These are phyloP conservation scores for Dendryphion nanum DNA, from an alignment of 2,329 filamentous ascomycete species.

Conservation along the genomic window DNA sequence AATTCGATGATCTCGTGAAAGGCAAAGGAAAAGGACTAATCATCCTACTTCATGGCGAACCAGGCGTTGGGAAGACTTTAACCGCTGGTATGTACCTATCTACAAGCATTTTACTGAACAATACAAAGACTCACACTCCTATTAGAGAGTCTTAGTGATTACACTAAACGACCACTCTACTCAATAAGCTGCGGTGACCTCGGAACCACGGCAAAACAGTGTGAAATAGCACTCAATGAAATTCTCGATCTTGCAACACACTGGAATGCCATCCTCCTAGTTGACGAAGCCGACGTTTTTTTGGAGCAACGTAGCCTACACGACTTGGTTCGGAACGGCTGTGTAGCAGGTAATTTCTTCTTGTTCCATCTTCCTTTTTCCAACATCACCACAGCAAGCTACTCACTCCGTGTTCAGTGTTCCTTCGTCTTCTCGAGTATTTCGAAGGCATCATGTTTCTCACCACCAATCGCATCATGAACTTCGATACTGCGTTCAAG, in stretches of 20 bases:
- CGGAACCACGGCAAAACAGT: constrained; percentile 38
- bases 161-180: constrained; percentile 49
- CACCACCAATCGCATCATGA: constrained; percentile 38
- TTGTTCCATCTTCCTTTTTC: not conserved
- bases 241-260: constrained; percentile 46
- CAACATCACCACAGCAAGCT: not conserved
- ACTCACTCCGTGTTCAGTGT: too few species aligned
- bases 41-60: constrained; percentile 21
- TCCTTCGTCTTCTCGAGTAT: constrained; percentile 41
- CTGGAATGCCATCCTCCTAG: constrained; percentile 51
- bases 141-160: too few species aligned
- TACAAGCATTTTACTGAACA: too few species aligned
- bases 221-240: constrained; percentile 44
- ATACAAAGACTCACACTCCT: too few species aligned
- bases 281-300: constrained; percentile 47
- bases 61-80: constrained; percentile 48
- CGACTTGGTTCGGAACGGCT: constrained; percentile 17
- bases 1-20: constrained; percentile 51
- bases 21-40: constrained; percentile 54
- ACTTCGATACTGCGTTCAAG: constrained; percentile 9
- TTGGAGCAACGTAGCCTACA: constrained; percentile 9
- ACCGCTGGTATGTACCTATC: constrained; percentile 10
- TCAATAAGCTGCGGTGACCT: constrained; percentile 51
- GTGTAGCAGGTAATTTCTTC: too few species aligned
- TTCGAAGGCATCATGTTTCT: constrained; percentile 45